Percentiles rank a stretch among this genome's conserved stretches.
Conservation (phyloP, 805 yeast species). For the Yueomyces sinensis region DNA sequence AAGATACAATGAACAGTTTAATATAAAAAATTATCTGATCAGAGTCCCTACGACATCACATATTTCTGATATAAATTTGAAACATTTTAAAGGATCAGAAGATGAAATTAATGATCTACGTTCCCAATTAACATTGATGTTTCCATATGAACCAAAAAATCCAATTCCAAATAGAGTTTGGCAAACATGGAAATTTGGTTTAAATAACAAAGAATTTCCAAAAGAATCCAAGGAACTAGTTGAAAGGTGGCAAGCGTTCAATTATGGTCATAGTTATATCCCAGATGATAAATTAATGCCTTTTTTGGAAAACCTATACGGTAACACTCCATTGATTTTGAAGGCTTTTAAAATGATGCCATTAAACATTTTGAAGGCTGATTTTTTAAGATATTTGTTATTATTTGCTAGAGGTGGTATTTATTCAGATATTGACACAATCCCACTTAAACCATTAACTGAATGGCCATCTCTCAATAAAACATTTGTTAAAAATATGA, state of each 20-base stretch:
- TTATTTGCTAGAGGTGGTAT: constrained; percentile 87
- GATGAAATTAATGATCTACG: constrained; percentile 11
- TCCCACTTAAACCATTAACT: constrained; percentile 54
- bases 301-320: constrained; percentile 41
- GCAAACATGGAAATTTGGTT: constrained; percentile 86
- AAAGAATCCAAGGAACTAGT: constrained; percentile 35
- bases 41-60: constrained; percentile 19
- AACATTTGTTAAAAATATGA: constrained; percentile 4
- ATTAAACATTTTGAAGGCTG: constrained; percentile 73
- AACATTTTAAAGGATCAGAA: constrained; percentile 1
- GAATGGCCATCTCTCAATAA: constrained; percentile 54
- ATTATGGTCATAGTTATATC: constrained; percentile 54
- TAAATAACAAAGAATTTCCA: constrained; percentile 45
- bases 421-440: constrained; percentile 84
- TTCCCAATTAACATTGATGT: constrained; percentile 48
- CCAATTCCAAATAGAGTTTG: constrained; percentile 72
- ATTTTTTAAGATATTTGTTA: constrained; percentile 81
- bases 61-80: constrained; percentile 9
- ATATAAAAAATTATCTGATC: background rate
- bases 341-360: constrained; percentile 72
- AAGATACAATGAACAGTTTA: background rate
- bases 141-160: constrained; percentile 56
- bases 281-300: constrained; percentile 56
- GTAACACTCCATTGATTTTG: constrained; percentile 61
- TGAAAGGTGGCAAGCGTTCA: constrained; percentile 39